Conservation (phyloP, 345 rosid genomes). For the sweet orange (Citrus sinensis) region DNA sequence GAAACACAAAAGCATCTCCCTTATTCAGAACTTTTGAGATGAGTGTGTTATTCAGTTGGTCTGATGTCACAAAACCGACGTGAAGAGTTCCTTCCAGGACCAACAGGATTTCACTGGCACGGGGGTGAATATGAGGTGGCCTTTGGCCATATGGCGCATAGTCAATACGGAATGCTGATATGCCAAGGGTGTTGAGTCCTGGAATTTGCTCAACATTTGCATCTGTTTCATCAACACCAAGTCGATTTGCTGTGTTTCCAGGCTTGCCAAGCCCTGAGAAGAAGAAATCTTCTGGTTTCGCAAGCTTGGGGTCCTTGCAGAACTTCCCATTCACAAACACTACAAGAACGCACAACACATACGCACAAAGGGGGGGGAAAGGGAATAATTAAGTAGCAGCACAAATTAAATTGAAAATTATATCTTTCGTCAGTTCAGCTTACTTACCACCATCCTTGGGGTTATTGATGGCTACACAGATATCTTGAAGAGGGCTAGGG, state of each 20-base stretch:
- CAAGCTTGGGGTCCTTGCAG: constrained; percentile 21
- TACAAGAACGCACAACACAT: neutral
- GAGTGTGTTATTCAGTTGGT: constrained; percentile 24
- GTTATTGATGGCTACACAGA: constrained; percentile 25
- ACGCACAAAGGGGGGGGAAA: neutral
- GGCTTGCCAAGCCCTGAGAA: constrained; percentile 18
- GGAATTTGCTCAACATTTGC: constrained; percentile 27
- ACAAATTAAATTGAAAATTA: no score
- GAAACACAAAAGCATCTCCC: constrained; percentile 37
- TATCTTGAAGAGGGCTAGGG: constrained; percentile 33
- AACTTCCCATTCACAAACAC: constrained; percentile 25
- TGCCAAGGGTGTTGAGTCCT: constrained; percentile 40
- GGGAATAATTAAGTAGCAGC: no score
- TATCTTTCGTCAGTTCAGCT: no score
- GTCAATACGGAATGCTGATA: constrained; percentile 27
- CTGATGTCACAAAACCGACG: constrained; percentile 41
- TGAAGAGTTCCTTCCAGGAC: constrained; percentile 30
- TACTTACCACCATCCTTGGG: neutral
- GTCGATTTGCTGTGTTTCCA: constrained; percentile 13
- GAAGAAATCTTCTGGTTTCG: constrained; percentile 21
- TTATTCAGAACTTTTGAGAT: constrained; percentile 24
- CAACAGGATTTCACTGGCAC: constrained; percentile 36
- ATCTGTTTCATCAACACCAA: constrained; percentile 15
- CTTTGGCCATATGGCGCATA: constrained; percentile 29
- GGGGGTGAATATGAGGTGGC: constrained; percentile 44